phyloP scores from a whole-genome alignment of 2,329 filamentous ascomycete genomes.

The Pseudomassariella vexata region DNA sequence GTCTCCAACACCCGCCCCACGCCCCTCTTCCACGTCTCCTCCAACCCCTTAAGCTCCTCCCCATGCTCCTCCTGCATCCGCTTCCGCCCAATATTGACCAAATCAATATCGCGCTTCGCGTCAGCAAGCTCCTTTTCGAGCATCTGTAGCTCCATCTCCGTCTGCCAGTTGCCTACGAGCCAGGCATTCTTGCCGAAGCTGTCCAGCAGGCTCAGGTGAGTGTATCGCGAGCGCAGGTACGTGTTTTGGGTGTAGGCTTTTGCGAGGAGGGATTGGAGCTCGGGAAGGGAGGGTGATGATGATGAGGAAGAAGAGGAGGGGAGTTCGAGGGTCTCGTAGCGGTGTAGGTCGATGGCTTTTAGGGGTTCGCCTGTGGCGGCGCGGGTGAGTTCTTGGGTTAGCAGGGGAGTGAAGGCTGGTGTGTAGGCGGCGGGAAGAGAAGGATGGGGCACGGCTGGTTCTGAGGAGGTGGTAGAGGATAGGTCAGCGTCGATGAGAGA shows the following conservation, averaged over 20 bases:
- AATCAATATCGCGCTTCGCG: conserved; percentile 63
- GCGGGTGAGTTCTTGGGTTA: conserved; percentile 64
- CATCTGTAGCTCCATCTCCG: conserved; percentile 64
- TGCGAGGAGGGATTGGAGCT: conserved; percentile 59
- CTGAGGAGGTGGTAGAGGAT: conserved; percentile 35
- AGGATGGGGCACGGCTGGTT: conserved; percentile 33
- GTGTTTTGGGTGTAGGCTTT: conserved; percentile 42
- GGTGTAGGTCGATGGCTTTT: conserved; percentile 64
- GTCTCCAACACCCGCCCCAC: conserved; percentile 79
- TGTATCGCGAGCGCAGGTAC: conserved; percentile 46
- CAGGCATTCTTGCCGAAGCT: conserved; percentile 83
- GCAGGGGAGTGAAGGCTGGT: conserved; percentile 57
- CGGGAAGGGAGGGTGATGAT: conserved; percentile 21
- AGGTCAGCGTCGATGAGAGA: conserved; percentile 66
- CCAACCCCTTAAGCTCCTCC: conserved; percentile 67
- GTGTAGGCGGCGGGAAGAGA: conserved; percentile 45
- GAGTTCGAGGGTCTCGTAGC: conserved; percentile 73
- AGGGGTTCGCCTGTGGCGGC: conserved; percentile 56
- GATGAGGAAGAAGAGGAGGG: conserved; percentile 35
- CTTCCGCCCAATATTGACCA: conserved; percentile 65
- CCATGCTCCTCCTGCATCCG: conserved; percentile 63
- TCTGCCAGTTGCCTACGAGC: conserved; percentile 76
- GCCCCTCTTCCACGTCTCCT: conserved; percentile 73
- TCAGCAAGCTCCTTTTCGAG: conserved; percentile 72
- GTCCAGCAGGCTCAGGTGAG: conserved; percentile 68